These are phyloP conservation scores for Trichoderma atrobrunneum DNA, from an alignment of 2,329 filamentous ascomycete species.

Conservation along the genomic window DNA sequence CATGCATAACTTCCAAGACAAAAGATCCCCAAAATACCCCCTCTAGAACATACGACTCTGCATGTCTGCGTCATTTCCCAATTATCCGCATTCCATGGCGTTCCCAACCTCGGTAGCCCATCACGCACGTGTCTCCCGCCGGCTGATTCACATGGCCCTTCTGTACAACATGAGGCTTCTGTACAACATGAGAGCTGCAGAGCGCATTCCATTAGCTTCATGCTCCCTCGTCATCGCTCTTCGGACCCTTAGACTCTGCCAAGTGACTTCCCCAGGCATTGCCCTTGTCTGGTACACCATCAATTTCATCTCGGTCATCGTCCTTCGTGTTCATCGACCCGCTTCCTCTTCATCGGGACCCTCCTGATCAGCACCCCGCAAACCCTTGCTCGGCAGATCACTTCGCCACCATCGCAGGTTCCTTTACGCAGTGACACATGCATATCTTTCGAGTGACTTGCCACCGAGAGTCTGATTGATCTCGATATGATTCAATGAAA, in stretches of 20 bases:
- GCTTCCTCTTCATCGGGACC: neutral
- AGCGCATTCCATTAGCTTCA: neutral
- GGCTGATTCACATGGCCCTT: neutral
- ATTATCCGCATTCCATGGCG: neutral
- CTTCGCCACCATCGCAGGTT: neutral
- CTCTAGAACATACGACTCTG: neutral
- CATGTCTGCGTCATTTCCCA: neutral
- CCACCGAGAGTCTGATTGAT: neutral
- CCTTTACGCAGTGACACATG: neutral
- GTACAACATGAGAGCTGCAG: neutral
- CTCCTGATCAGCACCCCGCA: constrained; percentile 14
- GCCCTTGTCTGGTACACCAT: neutral
- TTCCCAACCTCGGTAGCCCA: neutral
- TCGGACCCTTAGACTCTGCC: neutral
- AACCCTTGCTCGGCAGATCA: neutral
- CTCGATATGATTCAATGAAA: neutral
- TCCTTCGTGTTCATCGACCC: neutral
- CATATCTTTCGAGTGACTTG: neutral
- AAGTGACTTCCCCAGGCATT: neutral
- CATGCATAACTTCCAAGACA: neutral
- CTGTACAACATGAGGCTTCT: neutral
- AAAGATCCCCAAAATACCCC: neutral
- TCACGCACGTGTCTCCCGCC: neutral
- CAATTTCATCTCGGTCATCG: neutral
- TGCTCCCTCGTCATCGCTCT: neutral